These are phyloP conservation scores for Pterocarpus santalinus DNA, from an alignment of 306 rosid species.

Conservation along the genomic window DNA sequence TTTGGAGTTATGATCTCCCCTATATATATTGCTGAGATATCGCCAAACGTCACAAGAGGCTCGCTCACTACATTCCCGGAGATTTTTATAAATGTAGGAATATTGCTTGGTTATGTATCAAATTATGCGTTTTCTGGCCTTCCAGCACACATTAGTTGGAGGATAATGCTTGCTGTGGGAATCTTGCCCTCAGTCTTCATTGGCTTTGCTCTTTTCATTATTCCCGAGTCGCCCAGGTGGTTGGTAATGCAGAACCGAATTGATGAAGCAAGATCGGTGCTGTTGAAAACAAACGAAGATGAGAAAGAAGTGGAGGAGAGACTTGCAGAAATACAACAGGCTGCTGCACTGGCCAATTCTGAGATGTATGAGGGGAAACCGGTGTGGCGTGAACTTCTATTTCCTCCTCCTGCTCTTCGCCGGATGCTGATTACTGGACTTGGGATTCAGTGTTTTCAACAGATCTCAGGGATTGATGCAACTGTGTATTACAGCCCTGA, in stretches of 20 bases:
- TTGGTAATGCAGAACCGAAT: conserved; percentile 78
- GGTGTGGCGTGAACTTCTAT: conserved; percentile 73
- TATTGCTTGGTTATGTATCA: conserved; percentile 89
- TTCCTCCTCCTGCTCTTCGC: conserved; percentile 78
- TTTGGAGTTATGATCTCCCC: conserved; percentile 95
- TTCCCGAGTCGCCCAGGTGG: conserved; percentile 98
- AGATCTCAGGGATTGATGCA: conserved; percentile 96
- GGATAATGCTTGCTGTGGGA: conserved; percentile 94
- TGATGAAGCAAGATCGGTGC: conserved; percentile 84
- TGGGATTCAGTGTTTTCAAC: conserved; percentile 96
- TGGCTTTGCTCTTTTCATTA: conserved; percentile 85
- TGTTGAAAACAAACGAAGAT: conserved; percentile 76
- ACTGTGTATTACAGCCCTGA: conserved; percentile 95
- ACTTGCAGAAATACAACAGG: conserved; percentile 79
- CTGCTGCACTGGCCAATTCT: conserved; percentile 67
- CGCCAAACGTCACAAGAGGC: conserved; percentile 81
- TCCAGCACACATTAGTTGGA: conserved; percentile 80
- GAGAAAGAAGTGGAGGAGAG: conserved; percentile 89
- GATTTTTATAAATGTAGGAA: conserved; percentile 85
- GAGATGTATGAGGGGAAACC: conserved; percentile 68
- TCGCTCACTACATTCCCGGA: conserved; percentile 90
- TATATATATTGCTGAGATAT: conserved; percentile 89
- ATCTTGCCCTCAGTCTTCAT: conserved; percentile 83
- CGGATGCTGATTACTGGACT: conserved; percentile 87
- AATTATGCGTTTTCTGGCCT: conserved; percentile 84